phyloP scores from a whole-genome alignment of 805 yeast species.

The Wickerhamia fluorescens region DNA sequence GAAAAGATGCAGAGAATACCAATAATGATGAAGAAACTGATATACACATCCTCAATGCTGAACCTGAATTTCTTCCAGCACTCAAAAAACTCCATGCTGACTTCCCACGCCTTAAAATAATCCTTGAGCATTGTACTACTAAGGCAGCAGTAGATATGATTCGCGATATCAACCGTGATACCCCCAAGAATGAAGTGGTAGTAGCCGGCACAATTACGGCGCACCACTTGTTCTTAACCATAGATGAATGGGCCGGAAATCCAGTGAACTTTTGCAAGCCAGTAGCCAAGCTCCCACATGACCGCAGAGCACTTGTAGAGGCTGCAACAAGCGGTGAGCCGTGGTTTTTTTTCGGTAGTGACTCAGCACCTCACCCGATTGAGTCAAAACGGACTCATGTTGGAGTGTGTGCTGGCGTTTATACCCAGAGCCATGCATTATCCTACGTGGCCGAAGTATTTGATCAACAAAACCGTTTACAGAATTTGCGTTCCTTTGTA shows the following conservation, averaged over 20 bases:
- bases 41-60: slow-evolving; percentile 91
- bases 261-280: slow-evolving; percentile 96
- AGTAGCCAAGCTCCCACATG: slow-evolving; percentile 88
- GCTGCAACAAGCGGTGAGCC: slow-evolving; percentile 93
- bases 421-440: slow-evolving; percentile 77
- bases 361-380: slow-evolving; percentile 95
- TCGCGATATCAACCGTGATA: slow-evolving; percentile 48
- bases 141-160: slow-evolving; percentile 79
- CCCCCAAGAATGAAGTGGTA: slow-evolving; percentile 29
- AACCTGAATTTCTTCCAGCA: slow-evolving; percentile 87
- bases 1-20: slow-evolving; percentile 37
- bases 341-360: slow-evolving; percentile 94
- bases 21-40: slow-evolving; percentile 46
- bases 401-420: slow-evolving; percentile 98
- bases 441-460: slow-evolving; percentile 84
- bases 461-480: slow-evolving; percentile 56
- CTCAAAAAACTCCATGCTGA: slow-evolving; percentile 66
- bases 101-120: slow-evolving; percentile 81
- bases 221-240: slow-evolving; percentile 82
- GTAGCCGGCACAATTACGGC: slow-evolving; percentile 96
- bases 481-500: slow-evolving; percentile 67
- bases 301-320: slow-evolving; percentile 66
- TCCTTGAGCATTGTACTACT: slow-evolving; percentile 93
- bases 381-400: slow-evolving; percentile 66
- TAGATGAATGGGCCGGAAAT: slow-evolving; percentile 96